Evolutionary conservation across 805 yeast genomes (phyloP), one percentile per base, ranked within the genome.

Genomic region (Candida fluviatilis): DNA sequence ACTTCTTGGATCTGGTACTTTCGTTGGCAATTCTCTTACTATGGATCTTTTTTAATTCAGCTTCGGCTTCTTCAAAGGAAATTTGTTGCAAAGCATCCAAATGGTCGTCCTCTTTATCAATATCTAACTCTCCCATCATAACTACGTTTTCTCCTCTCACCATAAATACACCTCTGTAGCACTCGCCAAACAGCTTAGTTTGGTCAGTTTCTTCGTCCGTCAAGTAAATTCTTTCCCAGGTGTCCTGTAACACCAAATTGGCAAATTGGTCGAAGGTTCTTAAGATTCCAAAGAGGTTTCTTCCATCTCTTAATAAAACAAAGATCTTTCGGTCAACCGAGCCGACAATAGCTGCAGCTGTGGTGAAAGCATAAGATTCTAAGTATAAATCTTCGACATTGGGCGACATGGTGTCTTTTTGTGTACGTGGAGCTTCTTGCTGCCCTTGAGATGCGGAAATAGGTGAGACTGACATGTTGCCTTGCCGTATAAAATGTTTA

Each of bases 141-240:
- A 90, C 93, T 6, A 93, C 93, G 52, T 91, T 91, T 60, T 93
- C 99, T 45, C 99, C 99, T 63, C 99, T 83, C 29, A 93, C 82
- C 66, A 93, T 76, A 56, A 81, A 82, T 36, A 87, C 85, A 7
- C 96, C 96, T 37, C 84, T 75, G 36, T 71, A 71, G n/a, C 66
- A 69, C 58, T 91, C 96, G 6, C 85, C 95, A 55, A 80, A 91
- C 45, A 74, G 55, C 29, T 65, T 67, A 3, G 59, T 60, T 34
- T 66, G 63, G 12, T 71, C 77, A 13, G 71, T 57, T 14, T 47
- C 54, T 18, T 54, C 54, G 26, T 48, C 47, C 16, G 58, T 60
- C 47, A 83, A 68, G 56, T 85, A 85, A 50, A 89, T 78, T 60
- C 96, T 77, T 60, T 93, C 98, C 34, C 80, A 69, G 13, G 96